Evolutionary conservation across 306 rosid species (phyloP).

Genomic region (Casuarina cunninghamiana): DNA sequence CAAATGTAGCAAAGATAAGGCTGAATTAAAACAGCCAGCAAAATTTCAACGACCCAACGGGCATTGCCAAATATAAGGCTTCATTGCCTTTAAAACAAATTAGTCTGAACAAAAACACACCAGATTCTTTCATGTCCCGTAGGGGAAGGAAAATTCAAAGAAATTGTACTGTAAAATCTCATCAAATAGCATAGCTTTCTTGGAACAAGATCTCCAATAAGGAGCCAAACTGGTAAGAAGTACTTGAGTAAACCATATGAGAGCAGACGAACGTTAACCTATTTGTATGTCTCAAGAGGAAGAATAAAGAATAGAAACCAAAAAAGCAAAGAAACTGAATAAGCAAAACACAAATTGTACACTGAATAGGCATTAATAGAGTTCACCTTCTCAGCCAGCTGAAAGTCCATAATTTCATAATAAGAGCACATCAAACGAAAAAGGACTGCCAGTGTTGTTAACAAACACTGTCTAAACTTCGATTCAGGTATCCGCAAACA

Average conservation of each 20-base stretch:
- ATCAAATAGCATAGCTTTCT: background rate
- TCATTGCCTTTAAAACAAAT: background rate
- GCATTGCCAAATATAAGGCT: background rate
- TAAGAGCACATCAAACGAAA: slow-evolving; percentile 88
- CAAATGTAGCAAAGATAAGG: background rate
- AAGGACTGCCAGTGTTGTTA: slow-evolving; percentile 73
- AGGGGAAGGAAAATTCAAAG: background rate
- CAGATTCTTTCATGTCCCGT: background rate
- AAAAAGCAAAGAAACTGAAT: slow-evolving; percentile 1
- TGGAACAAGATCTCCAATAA: background rate
- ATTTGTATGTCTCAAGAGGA: background rate
- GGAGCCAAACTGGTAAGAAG: background rate
- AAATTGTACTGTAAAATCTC: background rate
- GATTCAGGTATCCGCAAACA: slow-evolving; percentile 91
- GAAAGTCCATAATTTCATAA: slow-evolving; percentile 86
- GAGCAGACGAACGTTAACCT: background rate
- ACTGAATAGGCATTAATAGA: background rate
- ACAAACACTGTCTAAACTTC: slow-evolving; percentile 83
- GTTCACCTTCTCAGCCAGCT: slow-evolving; percentile 70
- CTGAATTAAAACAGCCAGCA: background rate
- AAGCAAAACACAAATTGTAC: slow-evolving; percentile 7
- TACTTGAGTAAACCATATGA: background rate
- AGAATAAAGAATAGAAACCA: background rate
- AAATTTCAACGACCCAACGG: background rate
- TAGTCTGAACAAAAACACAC: too few species aligned